These are phyloP conservation scores for Candida sanyaensis DNA, from an alignment of 1,139 yeast genomes.

Conservation along the genomic window DNA sequence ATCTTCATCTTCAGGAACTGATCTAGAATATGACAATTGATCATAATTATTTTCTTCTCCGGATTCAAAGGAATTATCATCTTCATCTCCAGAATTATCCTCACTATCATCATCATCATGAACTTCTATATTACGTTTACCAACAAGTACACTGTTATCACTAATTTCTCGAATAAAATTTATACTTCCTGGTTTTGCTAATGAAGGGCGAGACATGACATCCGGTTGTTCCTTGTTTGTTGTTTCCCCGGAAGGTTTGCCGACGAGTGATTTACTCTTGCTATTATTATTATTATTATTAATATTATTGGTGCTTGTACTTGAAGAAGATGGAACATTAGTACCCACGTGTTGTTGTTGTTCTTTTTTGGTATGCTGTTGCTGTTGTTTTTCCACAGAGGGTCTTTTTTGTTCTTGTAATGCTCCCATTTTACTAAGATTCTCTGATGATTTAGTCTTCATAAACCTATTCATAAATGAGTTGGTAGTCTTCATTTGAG, in stretches of 20 bases:
- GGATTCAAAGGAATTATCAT: constrained; percentile 8
- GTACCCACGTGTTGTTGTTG: not conserved
- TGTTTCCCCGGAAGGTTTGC: not conserved
- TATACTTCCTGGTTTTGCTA: constrained; percentile 14
- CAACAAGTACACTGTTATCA: constrained; percentile 20
- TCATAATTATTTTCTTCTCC: constrained; percentile 13
- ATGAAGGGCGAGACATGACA: not conserved
- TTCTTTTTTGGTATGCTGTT: constrained; percentile 1
- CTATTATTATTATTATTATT: too few relatives aligned
- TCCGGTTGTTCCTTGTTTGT: not conserved
- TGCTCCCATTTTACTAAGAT: constrained; percentile 14
- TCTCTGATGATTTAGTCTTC: constrained; percentile 26
- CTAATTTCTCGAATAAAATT: constrained; percentile 39
- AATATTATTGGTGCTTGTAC: not conserved
- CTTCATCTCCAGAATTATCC: constrained; percentile 6
- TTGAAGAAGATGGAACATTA: not conserved
- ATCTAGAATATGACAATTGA: constrained; percentile 6
- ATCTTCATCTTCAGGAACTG: constrained; percentile 12
- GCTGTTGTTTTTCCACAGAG: not conserved
- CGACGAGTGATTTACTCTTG: too few relatives aligned
- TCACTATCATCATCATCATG: constrained; percentile 10
- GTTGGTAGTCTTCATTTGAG: constrained; percentile 6
- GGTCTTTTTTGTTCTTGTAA: not conserved
- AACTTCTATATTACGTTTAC: constrained; percentile 9
- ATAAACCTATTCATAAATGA: constrained; percentile 26